Base-by-base conservation (phyloP, 2,329 filamentous ascomycete species). In the Corinectria fuckeliana region DNA sequence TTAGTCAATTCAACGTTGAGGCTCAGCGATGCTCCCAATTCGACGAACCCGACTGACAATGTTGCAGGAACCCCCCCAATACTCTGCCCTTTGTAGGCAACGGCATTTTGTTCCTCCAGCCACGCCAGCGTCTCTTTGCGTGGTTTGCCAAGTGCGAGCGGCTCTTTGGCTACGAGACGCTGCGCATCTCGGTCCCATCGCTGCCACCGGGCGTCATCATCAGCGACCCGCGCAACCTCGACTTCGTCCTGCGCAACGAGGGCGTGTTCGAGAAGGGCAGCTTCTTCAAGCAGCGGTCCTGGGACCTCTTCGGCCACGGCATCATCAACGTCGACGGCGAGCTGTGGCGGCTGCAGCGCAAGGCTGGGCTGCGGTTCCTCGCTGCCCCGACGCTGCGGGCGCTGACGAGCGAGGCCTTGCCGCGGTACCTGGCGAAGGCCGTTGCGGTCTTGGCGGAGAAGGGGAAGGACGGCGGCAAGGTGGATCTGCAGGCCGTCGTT, bases 271-370 rank as follows among this genome's bases (percentile, higher is more conserved):
- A 81, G 44, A 90, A 89, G 67, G 87, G 87, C 13, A 76, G 79
- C 2, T 88, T 90, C 62, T 85, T 90, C 68, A 86, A 85, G 63
- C 74, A 76, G 16, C 79, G 85, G 34, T 83, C 86, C 0, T 83
- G 82, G 80, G 87, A 89, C 68, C 74, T 90, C 0, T 90, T 90
- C 61, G 87, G 85, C 1, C 80, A 86, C 63, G 87, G 87, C 23
- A 89, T 90, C 64, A 88, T 89, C 73, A 90, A 89, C 64, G 82
- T 83, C 23, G 87, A 89, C 60, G 87, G 87, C 38, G 83, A 87
- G 20, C 69, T 86, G 21, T 89, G 87, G 87, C 84, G 80, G 60
- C 75, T 83, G 2, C 87, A 89, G 75, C 80, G 87, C 44, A 88
- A 84, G 69, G 87, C 86, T 4, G 87, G 87, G 1, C 63, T 84